A percentile compares a stretch with the other conserved stretches of the same genome.
Evolutionary conservation across 2,329 filamentous ascomycete species (phyloP).

Genomic region (Cordyceps tenuipes): DNA sequence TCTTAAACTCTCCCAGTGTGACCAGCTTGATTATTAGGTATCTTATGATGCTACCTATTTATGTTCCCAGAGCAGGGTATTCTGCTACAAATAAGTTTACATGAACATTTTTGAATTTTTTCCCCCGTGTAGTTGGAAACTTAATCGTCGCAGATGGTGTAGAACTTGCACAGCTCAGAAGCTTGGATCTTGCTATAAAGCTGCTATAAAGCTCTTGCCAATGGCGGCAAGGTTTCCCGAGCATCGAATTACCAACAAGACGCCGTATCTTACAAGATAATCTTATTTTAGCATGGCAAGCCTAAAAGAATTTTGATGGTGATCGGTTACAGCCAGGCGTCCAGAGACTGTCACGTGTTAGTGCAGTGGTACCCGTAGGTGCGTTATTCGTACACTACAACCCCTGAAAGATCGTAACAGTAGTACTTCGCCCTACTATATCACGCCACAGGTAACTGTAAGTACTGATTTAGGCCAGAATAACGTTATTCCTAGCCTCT

Average conservation of each 20-base stretch:
- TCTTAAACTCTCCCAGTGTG: not conserved
- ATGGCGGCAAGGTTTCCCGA: not conserved
- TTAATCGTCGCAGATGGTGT: not conserved
- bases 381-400: no score
- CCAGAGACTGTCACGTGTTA: not conserved
- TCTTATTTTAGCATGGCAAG: not conserved
- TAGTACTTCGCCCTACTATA: no score
- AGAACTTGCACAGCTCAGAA: no score
- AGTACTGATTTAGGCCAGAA: no score
- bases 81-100: not conserved
- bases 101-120: not conserved
- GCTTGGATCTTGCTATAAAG: not conserved
- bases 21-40: not conserved
- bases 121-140: not conserved
- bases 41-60: not conserved
- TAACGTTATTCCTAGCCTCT: no score
- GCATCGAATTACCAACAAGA: not conserved
- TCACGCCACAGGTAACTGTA: no score
- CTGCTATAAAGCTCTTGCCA: not conserved
- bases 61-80: not conserved
- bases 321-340: not conserved
- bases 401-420: no score
- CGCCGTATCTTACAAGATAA: not conserved
- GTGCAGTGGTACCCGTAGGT: not conserved
- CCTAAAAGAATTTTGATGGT: not conserved